Evolutionary conservation across 129 eudicot genomes (phyloP), one percentile per base, ranked within the genome.

Genomic region (Lactuca saligna): DNA sequence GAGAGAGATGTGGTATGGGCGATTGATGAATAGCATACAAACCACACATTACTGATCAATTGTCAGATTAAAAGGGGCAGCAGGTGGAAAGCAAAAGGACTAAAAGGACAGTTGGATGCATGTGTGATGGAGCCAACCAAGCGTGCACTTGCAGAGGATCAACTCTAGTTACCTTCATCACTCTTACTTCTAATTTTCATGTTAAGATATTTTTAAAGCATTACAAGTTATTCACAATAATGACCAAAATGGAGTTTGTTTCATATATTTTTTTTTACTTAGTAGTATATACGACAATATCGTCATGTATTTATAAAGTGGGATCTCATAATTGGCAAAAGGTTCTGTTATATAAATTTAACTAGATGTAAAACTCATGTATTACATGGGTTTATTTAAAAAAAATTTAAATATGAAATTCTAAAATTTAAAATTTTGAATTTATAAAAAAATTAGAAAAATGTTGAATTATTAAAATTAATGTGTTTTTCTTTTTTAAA

Each of bases 31-130:
- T 6, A 14, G 44, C 34, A 66, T 41, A 53, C 33, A 75, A 41
- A 54, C 78, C 78, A 66, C 66, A 49, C 79, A 34, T 75, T 67
- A 61, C 41, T 31, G 64, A 68, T 75, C 58, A 41, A 29, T 60
- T 68, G 68, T 56, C 65, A 55, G 72, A 74, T 48, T 44, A 17
- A 42, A 75, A 56, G 67, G 70, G 70, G 61, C 75, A 69, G 34
- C 70, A 68, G 49, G 8, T 54, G 55, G 74, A 68, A 54, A 60
- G 74, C 60, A 60, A 75, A 76, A 61, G 80, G 80, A 76, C 80
- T 75, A 69, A 76, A 69, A 59, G 48, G 71, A 76, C 71, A 76
- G 80, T 76, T 61, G 80, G 80, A 76, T 76, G 75, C 80, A 75
- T 76, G 80, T 69, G 70, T 33, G 25, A 62, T 69, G 59, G 59